Conservation (phyloP, 2,329 filamentous ascomycete species). For the Chaetomiaceae sp. region DNA sequence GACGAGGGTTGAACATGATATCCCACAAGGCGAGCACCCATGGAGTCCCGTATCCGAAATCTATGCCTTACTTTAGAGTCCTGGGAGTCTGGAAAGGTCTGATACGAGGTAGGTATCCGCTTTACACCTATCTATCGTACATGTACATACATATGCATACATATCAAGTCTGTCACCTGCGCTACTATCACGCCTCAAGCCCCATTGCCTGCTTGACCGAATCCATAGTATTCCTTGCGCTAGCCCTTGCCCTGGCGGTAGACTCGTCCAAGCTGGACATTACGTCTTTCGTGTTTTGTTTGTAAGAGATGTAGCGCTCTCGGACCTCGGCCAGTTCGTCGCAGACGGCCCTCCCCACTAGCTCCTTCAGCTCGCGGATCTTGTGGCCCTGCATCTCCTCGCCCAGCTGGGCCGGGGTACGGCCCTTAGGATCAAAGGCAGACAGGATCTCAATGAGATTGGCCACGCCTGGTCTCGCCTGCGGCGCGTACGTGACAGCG, state of each 20-base stretch:
- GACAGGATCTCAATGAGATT: conserved; percentile 82
- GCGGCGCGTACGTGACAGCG: conserved; percentile 67
- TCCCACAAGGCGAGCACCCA: too few species aligned
- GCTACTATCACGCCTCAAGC: conserved; percentile 29
- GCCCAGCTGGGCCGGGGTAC: conserved; percentile 44
- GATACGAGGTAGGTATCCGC: too few species aligned
- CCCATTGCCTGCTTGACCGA: conserved; percentile 50
- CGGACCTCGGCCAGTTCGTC: conserved; percentile 51
- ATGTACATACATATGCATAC: neutral
- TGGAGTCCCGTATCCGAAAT: too few species aligned
- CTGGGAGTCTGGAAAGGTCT: too few species aligned
- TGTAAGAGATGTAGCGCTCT: conserved; percentile 51
- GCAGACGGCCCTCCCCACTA: conserved; percentile 49
- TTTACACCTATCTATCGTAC: too few species aligned
- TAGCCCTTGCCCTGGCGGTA: conserved; percentile 55
- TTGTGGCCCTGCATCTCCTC: conserved; percentile 30
- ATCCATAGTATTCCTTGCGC: conserved; percentile 56
- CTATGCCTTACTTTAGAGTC: too few species aligned
- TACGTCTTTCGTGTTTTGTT: too few species aligned
- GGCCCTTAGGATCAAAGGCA: conserved; percentile 52
- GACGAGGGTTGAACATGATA: too few species aligned
- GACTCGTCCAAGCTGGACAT: too few species aligned
- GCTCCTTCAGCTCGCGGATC: conserved; percentile 16
- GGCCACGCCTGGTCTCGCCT: conserved; percentile 70
- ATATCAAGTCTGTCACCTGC: neutral